Conservation (phyloP, 805 yeast genomes). For the Candida wancherniae region DNA sequence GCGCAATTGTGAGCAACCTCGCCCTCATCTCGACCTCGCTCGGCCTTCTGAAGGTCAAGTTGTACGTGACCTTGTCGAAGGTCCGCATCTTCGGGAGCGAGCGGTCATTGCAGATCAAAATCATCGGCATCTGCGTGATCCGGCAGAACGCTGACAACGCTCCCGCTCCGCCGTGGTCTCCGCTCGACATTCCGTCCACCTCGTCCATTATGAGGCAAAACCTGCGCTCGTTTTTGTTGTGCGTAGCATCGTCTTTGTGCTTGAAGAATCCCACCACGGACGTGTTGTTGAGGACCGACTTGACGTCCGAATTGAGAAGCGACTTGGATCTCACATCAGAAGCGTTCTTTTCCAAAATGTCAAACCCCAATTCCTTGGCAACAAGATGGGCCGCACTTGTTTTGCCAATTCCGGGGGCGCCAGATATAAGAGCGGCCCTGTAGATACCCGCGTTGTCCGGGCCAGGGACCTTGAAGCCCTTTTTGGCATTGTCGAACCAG, state of each 20-base stretch:
- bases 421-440: conserved; percentile 81
- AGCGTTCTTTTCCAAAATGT: conserved; percentile 73
- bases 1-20: conserved; percentile 85
- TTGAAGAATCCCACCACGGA: conserved; percentile 76
- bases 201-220: conserved; percentile 95
- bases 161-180: conserved; percentile 98
- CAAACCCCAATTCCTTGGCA: conserved; percentile 66
- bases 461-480: conserved; percentile 53
- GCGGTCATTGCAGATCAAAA: conserved; percentile 89
- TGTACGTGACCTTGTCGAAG: conserved; percentile 77
- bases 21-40: conserved; percentile 75
- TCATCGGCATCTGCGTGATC: conserved; percentile 83
- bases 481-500: conserved; percentile 62
- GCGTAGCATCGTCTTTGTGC: conserved; percentile 27
- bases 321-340: conserved; percentile 87
- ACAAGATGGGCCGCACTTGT: conserved; percentile 77
- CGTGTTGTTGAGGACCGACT: conserved; percentile 70
- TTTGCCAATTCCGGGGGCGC: conserved; percentile 85
- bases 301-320: conserved; percentile 61
- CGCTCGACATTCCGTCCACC: conserved; percentile 99
- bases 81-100: conserved; percentile 94
- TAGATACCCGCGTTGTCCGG: conserved; percentile 63
- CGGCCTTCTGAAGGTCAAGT: conserved; percentile 85
- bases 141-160: conserved; percentile 84
- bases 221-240: conserved; percentile 42